Conservation (phyloP, 1,284 basidiomycete genomes). For the Heliocybe sulcata region DNA sequence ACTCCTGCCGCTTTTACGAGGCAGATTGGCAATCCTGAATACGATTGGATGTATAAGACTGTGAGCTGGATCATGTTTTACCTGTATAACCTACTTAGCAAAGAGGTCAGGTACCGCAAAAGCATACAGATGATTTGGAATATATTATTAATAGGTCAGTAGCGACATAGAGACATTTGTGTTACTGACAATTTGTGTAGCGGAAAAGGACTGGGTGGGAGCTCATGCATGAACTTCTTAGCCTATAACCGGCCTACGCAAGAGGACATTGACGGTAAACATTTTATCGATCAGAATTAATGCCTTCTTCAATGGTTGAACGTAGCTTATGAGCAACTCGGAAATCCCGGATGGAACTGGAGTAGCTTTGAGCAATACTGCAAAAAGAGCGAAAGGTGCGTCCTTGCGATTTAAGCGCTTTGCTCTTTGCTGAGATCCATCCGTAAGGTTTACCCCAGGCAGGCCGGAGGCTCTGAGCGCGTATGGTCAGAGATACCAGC, state of each 20-base stretch:
- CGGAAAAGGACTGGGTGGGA: slow-evolving; percentile 9
- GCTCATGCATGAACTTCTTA: slow-evolving; percentile 12
- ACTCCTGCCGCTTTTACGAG: slow-evolving; percentile 18
- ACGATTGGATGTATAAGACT: slow-evolving; percentile 21
- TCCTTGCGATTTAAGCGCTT: too few species aligned
- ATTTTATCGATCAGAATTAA: not conserved
- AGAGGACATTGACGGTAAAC: slow-evolving; percentile 9
- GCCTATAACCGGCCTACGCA: slow-evolving; percentile 9
- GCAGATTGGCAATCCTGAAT: slow-evolving; percentile 19
- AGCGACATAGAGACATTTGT: not conserved
- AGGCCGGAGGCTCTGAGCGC: not conserved
- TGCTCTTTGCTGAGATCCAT: not conserved
- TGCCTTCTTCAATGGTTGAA: not conserved
- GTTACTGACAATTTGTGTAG: not conserved
- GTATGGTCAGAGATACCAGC: not conserved
- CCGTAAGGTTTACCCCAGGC: not conserved
- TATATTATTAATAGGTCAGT: not conserved
- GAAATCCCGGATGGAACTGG: slow-evolving; percentile 17
- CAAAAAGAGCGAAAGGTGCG: slow-evolving; percentile 10
- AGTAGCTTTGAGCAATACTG: slow-evolving; percentile 8
- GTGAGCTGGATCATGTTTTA: slow-evolving; percentile 9
- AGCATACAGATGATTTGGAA: not conserved
- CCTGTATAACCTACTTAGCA: not conserved
- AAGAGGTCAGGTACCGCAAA: slow-evolving; percentile 6
- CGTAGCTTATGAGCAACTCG: slow-evolving; percentile 11